phyloP scores from a whole-genome alignment of 208 protist species.

The Eutreptiella sp. region DNA sequence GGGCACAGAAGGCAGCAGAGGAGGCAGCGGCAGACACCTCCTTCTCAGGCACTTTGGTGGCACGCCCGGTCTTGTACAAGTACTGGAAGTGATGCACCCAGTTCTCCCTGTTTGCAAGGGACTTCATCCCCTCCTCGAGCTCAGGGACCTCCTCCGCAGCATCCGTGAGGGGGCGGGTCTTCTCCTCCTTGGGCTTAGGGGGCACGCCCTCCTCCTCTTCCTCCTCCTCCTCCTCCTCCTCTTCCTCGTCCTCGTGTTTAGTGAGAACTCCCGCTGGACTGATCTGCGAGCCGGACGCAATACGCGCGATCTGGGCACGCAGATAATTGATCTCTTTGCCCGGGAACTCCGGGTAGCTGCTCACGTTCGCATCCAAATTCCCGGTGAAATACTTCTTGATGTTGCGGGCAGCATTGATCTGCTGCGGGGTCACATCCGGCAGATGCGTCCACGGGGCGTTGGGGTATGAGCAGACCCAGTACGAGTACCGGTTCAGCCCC shows the following conservation, averaged over 20 bases:
- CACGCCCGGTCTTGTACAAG: constrained; percentile 74
- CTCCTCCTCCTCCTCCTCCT: constrained; percentile 73
- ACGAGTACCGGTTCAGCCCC: constrained; percentile 74
- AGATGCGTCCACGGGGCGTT: constrained; percentile 65
- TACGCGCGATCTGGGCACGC: constrained; percentile 85
- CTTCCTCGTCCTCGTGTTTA: constrained; percentile 62
- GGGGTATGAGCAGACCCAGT: constrained; percentile 73
- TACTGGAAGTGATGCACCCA: constrained; percentile 74
- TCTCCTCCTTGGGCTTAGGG: constrained; percentile 64
- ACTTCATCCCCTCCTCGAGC: constrained; percentile 58
- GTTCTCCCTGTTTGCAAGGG: constrained; percentile 56
- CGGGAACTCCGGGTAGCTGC: constrained; percentile 75
- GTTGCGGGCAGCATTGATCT: constrained; percentile 70
- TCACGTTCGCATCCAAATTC: constrained; percentile 63
- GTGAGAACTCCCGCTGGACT: constrained; percentile 71
- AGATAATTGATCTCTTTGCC: constrained; percentile 80
- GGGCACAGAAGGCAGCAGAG: too few relatives aligned
- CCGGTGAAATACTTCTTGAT: constrained; percentile 83
- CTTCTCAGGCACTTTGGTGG: constrained; percentile 76
- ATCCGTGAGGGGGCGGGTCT: constrained; percentile 62
- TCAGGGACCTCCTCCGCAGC: constrained; percentile 52
- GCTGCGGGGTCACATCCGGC: constrained; percentile 83
- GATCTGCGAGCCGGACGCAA: constrained; percentile 74
- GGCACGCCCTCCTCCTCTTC: constrained; percentile 43
- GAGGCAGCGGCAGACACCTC: too few relatives aligned